Base-by-base conservation (phyloP, 768 basidiomycete genomes). In the Lyophyllum atratum region DNA sequence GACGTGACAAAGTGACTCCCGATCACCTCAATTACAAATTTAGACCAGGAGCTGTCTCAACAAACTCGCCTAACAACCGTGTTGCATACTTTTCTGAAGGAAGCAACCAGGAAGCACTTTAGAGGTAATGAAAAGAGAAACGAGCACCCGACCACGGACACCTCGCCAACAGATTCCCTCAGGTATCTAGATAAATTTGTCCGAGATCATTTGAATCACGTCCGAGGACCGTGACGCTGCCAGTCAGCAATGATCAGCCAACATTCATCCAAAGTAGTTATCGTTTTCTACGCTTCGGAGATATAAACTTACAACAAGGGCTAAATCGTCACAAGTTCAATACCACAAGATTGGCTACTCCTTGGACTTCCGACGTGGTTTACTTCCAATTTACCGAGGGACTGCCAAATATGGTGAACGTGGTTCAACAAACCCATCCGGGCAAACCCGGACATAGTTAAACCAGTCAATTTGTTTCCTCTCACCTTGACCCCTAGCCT, bases 331-430 rank as follows among this genome's bases (percentile, higher is more conserved):
- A 19, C 7, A 11, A 19, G 9, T 4, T 19, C 40, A 7, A 15
- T 4, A 37, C n/a, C 11, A 37, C 34, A 15, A 3, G 17, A 37
- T 37, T 42, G 4, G 21, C 40, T 22, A 22, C 43, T 2, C 5
- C 43, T 25, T 44, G 10, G 1, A 25, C 10, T 2, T 44, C 11
- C 22, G 22, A 11, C 14, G 15, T 24, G 45, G 26, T 46, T 46
- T 26, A 46, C 45, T 29, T 46, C 26, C 45, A 28, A 26, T n/a
- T 46, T 28, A 46, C 46, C 6, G 26, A 49, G 11, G 33, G 21
- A 21, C n/a, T 64, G 31, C 72, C 72, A 70, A 70, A 68, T 72
- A 70, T 70, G 67, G 72, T 65, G 64, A 72, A 72, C 72, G 71
- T 74, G 66, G 71, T 74, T 74, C 68, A 67, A 43, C 53, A 47